Percentiles rank a stretch among this genome's conserved stretches.
These are phyloP conservation scores for Prunus campanulata DNA, from an alignment of 306 rosid genomes.

Conservation along the genomic window DNA sequence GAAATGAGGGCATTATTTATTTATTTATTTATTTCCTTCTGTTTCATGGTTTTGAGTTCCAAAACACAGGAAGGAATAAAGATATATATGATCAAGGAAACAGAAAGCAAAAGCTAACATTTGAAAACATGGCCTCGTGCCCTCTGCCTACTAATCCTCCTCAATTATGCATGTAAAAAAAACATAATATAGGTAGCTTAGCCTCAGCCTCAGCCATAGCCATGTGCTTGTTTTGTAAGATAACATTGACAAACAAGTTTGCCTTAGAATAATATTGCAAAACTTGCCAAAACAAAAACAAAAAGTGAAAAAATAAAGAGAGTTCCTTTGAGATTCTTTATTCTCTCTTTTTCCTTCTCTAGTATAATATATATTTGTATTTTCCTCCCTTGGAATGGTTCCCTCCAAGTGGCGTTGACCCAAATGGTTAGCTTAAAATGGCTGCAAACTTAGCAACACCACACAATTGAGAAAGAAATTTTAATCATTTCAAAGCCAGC, in stretches of 20 bases:
- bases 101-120: not conserved
- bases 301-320: conserved; percentile 18
- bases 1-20: not conserved
- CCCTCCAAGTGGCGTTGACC: conserved; percentile 27
- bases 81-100: not conserved
- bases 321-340: conserved; percentile 1
- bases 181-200: conserved; percentile 14
- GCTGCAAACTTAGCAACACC: conserved; percentile 24
- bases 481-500: conserved; percentile 24
- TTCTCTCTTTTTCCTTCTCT: conserved; percentile 4
- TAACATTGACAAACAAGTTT: conserved; percentile 15
- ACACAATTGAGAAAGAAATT: not conserved
- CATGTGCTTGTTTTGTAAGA: conserved; percentile 38
- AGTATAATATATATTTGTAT: not conserved
- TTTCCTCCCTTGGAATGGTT: conserved; percentile 3
- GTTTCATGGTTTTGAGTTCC: conserved; percentile 19
- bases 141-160: conserved; percentile 5
- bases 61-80: conserved; percentile 29
- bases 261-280: conserved; percentile 10
- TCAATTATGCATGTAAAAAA: conserved; percentile 6
- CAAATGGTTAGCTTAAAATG: conserved; percentile 32
- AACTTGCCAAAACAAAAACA: conserved; percentile 6
- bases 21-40: not conserved
- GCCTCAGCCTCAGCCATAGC: conserved; percentile 24
- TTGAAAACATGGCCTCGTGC: conserved; percentile 23